Evolutionary conservation across 2,329 filamentous ascomycete genomes (phyloP).

Genomic region (Sclerotinia sclerotiorum): DNA sequence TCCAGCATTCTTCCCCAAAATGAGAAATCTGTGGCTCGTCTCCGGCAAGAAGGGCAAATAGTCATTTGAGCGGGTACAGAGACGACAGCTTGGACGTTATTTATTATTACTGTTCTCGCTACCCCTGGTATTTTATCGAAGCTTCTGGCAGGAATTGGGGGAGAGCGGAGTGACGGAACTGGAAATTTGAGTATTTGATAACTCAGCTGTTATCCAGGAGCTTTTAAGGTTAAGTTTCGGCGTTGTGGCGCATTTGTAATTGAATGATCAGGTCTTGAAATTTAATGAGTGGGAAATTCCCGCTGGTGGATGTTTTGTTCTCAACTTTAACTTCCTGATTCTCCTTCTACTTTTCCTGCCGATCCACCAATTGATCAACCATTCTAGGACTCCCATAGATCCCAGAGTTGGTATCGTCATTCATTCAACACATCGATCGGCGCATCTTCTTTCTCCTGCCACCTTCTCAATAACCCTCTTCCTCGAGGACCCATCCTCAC

Average conservation of each 20-base stretch:
- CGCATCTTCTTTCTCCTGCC: conserved; percentile 43
- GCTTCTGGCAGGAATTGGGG: conserved; percentile 32
- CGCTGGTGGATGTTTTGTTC: neutral
- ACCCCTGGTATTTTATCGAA: conserved; percentile 37
- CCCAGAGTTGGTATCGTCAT: conserved; percentile 44
- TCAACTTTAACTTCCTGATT: neutral
- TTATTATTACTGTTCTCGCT: conserved; percentile 41
- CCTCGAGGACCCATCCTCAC: conserved; percentile 35
- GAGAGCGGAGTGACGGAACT: conserved; percentile 30
- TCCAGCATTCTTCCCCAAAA: conserved; percentile 38
- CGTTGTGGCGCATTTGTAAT: too few species aligned
- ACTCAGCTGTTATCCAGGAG: conserved; percentile 41
- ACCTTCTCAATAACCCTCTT: conserved; percentile 46
- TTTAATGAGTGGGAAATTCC: conserved; percentile 32
- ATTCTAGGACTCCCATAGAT: conserved; percentile 35
- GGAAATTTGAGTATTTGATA: conserved; percentile 39
- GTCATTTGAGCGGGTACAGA: conserved; percentile 43
- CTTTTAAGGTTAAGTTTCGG: too few species aligned
- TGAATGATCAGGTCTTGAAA: conserved; percentile 28
- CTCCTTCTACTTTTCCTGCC: too few species aligned
- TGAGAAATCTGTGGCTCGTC: conserved; percentile 41
- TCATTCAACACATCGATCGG: conserved; percentile 45
- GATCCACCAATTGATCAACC: neutral
- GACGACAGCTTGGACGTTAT: conserved; percentile 42
- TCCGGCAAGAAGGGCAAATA: conserved; percentile 41